phyloP scores from a whole-genome alignment of 1,284 basidiomycete species.

The Moesziomyces sp. region DNA sequence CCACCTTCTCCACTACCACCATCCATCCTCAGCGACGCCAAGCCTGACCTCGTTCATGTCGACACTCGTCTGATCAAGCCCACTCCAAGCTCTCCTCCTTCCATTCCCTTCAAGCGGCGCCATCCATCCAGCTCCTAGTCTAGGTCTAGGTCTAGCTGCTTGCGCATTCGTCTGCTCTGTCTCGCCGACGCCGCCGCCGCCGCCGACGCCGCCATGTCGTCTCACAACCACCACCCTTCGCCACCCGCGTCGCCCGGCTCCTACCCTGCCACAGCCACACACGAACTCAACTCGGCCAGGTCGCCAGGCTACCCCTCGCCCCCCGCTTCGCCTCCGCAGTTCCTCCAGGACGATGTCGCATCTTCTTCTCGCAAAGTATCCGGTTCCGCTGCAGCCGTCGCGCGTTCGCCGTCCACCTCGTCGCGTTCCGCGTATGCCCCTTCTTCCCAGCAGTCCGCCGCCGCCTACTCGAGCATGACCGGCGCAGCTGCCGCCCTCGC shows the following conservation, averaged over 20 bases:
- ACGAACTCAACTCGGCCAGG: conserved; percentile 20
- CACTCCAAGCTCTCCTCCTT: no score
- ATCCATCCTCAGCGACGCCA: no score
- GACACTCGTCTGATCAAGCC: no score
- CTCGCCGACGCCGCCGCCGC: no score
- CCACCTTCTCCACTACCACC: no score
- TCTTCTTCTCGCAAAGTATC: conserved; percentile 12
- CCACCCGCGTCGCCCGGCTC: conserved; percentile 39
- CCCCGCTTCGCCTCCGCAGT: conserved; percentile 39
- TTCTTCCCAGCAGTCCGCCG: conserved; percentile 4
- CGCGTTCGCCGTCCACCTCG: conserved; percentile 26
- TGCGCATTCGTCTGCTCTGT: no score
- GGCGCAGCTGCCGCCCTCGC: conserved; percentile 37
- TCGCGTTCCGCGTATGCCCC: conserved; percentile 17
- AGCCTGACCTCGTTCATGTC: no score
- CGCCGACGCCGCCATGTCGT: conserved; percentile 13
- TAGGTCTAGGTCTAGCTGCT: no score
- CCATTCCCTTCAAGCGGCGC: no score
- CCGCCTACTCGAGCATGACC: conserved; percentile 40
- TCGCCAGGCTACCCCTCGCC: conserved; percentile 45
- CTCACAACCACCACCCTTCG: conserved; percentile 34
- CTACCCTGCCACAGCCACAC: conserved; percentile 1
- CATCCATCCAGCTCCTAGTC: no score
- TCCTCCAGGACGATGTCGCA: conserved; percentile 6
- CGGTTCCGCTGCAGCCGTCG: conserved; percentile 17